Conservation (phyloP, 2,329 filamentous ascomycete genomes). For the Colletotrichum euphorbiae region DNA sequence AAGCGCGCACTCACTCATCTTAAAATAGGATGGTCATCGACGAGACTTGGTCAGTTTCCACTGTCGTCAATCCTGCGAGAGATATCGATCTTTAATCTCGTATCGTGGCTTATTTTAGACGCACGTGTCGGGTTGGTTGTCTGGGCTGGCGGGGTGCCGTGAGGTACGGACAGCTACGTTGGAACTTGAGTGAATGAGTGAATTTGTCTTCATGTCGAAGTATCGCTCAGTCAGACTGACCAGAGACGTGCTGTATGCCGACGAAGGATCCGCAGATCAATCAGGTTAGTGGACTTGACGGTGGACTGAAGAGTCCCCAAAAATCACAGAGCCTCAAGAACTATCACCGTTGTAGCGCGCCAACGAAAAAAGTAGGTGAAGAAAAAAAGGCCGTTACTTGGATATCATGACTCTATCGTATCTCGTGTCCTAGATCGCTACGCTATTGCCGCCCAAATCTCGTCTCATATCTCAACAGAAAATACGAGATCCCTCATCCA, state of each 20-base stretch:
- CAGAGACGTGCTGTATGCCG: too few relatives aligned
- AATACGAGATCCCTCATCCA: background rate
- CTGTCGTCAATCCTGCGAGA: slow-evolving; percentile 14
- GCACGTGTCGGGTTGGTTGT: background rate
- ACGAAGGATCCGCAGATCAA: too few relatives aligned
- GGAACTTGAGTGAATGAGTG: too few relatives aligned
- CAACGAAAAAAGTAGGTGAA: background rate
- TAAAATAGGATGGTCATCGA: slow-evolving; percentile 4
- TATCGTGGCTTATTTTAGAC: background rate
- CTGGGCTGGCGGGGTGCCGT: background rate
- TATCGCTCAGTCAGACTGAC: too few relatives aligned
- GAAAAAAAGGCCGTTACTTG: slow-evolving; percentile 12
- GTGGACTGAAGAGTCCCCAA: too few relatives aligned
- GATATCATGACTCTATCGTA: slow-evolving; percentile 12
- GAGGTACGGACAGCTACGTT: background rate
- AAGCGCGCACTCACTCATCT: too few relatives aligned
- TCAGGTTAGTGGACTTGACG: too few relatives aligned
- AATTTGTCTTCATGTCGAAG: too few relatives aligned
- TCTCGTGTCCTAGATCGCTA: background rate
- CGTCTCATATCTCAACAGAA: background rate
- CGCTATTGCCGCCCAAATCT: background rate
- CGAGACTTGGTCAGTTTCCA: slow-evolving; percentile 16
- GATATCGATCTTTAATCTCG: background rate
- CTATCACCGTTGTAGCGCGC: too few relatives aligned
- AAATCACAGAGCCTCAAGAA: too few relatives aligned